Base-by-base conservation (phyloP, 1,284 basidiomycete species). In the Pterula multifida region DNA sequence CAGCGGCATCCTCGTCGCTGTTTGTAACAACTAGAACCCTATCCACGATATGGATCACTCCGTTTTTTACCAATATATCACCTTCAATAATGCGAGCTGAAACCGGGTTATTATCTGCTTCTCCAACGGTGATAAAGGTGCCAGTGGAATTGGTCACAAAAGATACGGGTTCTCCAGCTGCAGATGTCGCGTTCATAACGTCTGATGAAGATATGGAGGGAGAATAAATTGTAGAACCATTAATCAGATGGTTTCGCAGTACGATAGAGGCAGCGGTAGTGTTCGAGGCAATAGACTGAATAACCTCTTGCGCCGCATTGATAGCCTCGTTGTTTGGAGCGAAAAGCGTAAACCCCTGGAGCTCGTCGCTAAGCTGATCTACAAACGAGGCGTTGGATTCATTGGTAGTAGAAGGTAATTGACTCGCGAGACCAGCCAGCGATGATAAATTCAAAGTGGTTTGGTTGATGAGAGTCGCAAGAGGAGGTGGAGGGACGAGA, bases 1-100 rank as follows among this genome's bases (percentile, higher is more conserved):
- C 69, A 0, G 84, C 84, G 1, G 74, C 77, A 2, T 57, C 56
- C 2, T 70, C 49, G 62, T 87, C 67, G 13, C 60, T 61, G 13
- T 67, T 60, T 2, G 72, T 70, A 63, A 84, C 76, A 47, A 79
- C 53, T 45, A 89, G 68, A 11, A 87, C 79, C 2, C 62, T 56
- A 61, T 87, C 75, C 54, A 89, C 77, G 48, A 85, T 63, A 61
- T 90, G 84, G 3, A 87, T 60, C 22, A 90, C 86, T 52, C 87
- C 87, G 57, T 89, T 89, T 25, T 70, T 61, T 23, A 78, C 64
- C 55, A 90, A 68, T 4, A 88, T 69, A 60, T 90, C 84, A 22
- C 77, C 65, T 49, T 70, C 68, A 22, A 83, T 60, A 58, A 90
- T 79, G 55, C 65, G 65, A 6, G 81, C 82, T 15, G 72, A 73